Conservation (phyloP, 2,329 filamentous ascomycete species). For the Neonectria punicea region DNA sequence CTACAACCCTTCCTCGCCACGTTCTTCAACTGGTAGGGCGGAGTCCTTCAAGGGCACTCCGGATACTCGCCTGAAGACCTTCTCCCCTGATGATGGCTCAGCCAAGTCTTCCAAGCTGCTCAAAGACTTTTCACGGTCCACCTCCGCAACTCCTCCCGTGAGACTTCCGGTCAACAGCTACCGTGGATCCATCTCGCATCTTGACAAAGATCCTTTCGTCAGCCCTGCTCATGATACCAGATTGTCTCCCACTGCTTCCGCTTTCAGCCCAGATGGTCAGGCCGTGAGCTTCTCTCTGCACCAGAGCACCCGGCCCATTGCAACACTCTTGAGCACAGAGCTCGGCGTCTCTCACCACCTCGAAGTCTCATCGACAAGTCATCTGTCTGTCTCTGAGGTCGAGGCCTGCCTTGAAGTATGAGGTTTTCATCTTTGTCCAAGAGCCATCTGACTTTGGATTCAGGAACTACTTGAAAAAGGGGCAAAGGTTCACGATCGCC, state of each 20-base stretch:
- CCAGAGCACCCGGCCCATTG: constrained; percentile 42
- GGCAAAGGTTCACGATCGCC: constrained; percentile 50
- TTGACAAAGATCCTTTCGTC: constrained; percentile 66
- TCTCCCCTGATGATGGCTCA: constrained; percentile 69
- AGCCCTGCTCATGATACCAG: constrained; percentile 52
- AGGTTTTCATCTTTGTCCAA: neutral
- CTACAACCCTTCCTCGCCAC: constrained; percentile 60
- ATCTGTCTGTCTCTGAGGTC: constrained; percentile 51
- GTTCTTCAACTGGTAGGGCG: constrained; percentile 61
- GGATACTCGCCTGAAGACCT: constrained; percentile 70
- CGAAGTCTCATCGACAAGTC: constrained; percentile 49
- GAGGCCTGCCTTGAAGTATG: constrained; percentile 59
- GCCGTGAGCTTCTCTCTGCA: constrained; percentile 27
- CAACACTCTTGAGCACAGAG: constrained; percentile 57
- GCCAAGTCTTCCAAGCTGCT: constrained; percentile 55
- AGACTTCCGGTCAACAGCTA: constrained; percentile 42
- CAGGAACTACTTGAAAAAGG: constrained; percentile 54
- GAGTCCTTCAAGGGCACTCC: constrained; percentile 72
- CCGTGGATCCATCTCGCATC: constrained; percentile 35
- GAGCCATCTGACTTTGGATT: constrained; percentile 21
- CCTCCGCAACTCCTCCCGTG: constrained; percentile 44
- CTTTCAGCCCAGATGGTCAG: constrained; percentile 63
- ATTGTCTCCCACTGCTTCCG: constrained; percentile 71
- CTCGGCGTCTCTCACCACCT: constrained; percentile 58
- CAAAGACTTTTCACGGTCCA: constrained; percentile 45